phyloP scores from a whole-genome alignment of 495 filamentous ascomycete genomes.

The Barbatosphaeria neglecta region DNA sequence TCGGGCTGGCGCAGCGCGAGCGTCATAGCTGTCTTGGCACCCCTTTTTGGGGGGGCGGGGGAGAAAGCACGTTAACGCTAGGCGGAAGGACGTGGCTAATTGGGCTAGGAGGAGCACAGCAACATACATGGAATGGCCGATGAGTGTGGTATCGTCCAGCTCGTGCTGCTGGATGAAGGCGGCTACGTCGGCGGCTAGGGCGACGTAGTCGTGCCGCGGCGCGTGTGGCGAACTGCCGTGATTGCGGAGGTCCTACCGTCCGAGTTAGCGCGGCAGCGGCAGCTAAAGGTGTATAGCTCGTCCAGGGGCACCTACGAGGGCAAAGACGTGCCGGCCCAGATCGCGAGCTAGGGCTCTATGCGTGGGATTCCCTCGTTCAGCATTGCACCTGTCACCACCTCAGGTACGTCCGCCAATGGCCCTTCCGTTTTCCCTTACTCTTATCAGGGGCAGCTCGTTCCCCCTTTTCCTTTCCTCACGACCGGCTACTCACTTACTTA shows the following conservation, averaged over 20 bases:
- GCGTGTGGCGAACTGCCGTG: constrained; percentile 85
- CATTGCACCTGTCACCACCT: no score
- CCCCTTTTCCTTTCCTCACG: no score
- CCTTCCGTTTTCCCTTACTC: no score
- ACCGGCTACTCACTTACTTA: constrained; percentile 77
- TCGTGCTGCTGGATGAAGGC: constrained; percentile 67
- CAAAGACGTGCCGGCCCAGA: constrained; percentile 69
- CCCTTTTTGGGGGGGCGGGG: constrained; percentile 37
- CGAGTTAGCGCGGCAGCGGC: neutral
- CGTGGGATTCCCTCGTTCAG: constrained; percentile 5
- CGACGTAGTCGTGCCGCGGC: constrained; percentile 64
- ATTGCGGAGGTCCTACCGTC: constrained; percentile 75
- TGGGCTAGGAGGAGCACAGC: neutral
- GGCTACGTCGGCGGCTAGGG: constrained; percentile 79
- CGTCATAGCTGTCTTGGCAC: constrained; percentile 89
- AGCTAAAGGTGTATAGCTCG: neutral
- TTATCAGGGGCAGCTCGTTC: no score
- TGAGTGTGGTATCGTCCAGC: constrained; percentile 58
- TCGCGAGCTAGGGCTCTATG: constrained; percentile 72
- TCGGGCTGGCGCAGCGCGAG: constrained; percentile 60
- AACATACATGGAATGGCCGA: constrained; percentile 88
- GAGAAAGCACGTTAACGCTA: neutral
- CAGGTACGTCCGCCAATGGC: no score
- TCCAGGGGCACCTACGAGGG: constrained; percentile 51
- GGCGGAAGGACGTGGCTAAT: no score